Base-by-base conservation (phyloP, 139 green algal genomes). In the Eudorina sp. region DNA sequence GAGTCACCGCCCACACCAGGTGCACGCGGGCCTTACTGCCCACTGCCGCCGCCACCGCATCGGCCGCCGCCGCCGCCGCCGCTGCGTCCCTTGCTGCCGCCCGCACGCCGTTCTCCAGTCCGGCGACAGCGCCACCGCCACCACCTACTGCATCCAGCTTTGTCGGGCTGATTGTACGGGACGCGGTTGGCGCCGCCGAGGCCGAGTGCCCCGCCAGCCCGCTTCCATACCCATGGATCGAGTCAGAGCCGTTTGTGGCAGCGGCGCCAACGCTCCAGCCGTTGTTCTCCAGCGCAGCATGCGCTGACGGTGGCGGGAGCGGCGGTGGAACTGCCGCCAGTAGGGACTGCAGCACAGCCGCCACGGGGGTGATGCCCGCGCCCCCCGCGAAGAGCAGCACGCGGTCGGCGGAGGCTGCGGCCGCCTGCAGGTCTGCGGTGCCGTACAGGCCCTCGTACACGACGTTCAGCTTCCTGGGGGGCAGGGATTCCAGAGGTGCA, bases 371-470 rank as follows among this genome's bases (percentile, higher is more conserved):
- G 81, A 87, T 78, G 43, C 81, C 81, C 4, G 45, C 43, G 81
- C 81, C 81, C 45, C 81, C 81, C 13, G 62, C 81, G 3, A 87
- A 78, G 19, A 87, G 43, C 81, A 79, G 43, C 19, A 87, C 21
- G 31, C 45, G 64, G 64, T 87, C 81, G 0, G 62, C 31, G n/a
- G 31, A 18, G 45, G 45, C 64, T 2, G 64, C 81, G 31, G 81
- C 81, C 11, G 60, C 58, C 80, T 86, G 80, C 80, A 86, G 62
- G 80, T 86, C 80, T 0, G 60, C n/a, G 0, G 80, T 86, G 60
- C 80, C 80, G 60, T 86, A 86, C 60, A 86, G 41, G n/a, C 80
- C 80, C 45, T 86, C 80, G 41, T 86, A 86, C 29, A 38, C 14
- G 40, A 86, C 80, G 16, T 85, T 40, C 13, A 85, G 55, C 40